These are phyloP conservation scores for Parasarocladium wereldwijsianum DNA, from an alignment of 2,329 filamentous ascomycete species.

Conservation along the genomic window DNA sequence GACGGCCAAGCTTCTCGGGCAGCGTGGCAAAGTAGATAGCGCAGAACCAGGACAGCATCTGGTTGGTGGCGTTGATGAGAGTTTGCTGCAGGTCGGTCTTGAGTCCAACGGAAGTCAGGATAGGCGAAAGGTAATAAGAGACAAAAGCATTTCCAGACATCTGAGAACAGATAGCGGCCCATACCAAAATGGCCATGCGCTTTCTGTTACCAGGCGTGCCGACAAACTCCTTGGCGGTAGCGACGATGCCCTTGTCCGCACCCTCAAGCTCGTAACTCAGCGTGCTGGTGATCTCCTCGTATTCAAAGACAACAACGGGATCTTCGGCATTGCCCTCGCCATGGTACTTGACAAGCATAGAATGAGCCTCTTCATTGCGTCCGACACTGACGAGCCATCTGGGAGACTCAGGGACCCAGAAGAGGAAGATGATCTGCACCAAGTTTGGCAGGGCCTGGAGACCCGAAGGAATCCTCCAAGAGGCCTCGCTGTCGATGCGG, in stretches of 20 bases:
- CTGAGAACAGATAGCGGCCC: conserved; percentile 24
- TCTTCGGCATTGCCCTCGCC: conserved; percentile 28
- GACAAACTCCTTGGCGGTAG: conserved; percentile 27
- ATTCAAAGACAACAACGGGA: conserved; percentile 30
- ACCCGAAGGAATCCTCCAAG: conserved; percentile 36
- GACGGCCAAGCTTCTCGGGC: conserved; percentile 21
- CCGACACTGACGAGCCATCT: conserved; percentile 41
- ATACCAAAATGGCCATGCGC: conserved; percentile 23
- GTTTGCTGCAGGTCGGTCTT: conserved; percentile 22
- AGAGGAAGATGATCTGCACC: conserved; percentile 27
- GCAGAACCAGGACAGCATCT: conserved; percentile 26
- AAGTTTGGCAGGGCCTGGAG: conserved; percentile 31
- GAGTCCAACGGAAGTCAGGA: conserved; percentile 23
- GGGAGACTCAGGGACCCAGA: conserved; percentile 43
- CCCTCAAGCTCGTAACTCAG: conserved; percentile 26
- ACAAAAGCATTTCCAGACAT: conserved; percentile 25
- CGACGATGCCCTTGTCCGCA: too few relatives aligned
- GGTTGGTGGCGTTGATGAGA: conserved; percentile 25
- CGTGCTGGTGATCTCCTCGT: conserved; percentile 32
- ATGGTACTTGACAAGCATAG: conserved; percentile 36
- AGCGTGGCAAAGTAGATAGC: conserved; percentile 20
- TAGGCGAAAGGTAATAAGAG: conserved; percentile 24
- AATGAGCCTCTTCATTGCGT: conserved; percentile 30
- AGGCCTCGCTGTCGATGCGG: conserved; percentile 21
- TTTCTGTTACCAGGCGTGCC: conserved; percentile 22